Conservation (phyloP, 2,329 filamentous ascomycete species). For the Calonectria henricotiae region DNA sequence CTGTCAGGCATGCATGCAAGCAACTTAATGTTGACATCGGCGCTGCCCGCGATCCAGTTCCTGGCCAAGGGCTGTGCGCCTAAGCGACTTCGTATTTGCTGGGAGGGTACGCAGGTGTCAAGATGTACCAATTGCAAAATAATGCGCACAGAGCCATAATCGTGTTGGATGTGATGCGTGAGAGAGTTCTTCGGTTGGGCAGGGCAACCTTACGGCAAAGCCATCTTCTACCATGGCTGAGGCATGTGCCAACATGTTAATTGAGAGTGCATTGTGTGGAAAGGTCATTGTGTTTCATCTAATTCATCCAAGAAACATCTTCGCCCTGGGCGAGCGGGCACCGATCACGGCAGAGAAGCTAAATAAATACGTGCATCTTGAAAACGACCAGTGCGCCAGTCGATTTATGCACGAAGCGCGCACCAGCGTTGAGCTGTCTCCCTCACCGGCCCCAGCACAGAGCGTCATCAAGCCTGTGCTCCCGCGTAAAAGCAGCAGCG, state of each 20-base stretch:
- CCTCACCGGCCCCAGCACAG: conserved; percentile 27
- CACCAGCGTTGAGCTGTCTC: conserved; percentile 11
- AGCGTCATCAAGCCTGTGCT: conserved; percentile 25
- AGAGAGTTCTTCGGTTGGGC: conserved; percentile 1
- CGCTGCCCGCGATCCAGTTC: neutral
- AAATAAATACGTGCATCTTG: conserved; percentile 13
- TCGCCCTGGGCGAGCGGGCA: neutral
- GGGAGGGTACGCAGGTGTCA: conserved; percentile 1
- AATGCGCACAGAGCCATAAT: conserved; percentile 18
- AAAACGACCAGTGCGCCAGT: neutral
- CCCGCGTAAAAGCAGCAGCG: conserved; percentile 29
- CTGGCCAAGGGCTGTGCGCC: conserved; percentile 17
- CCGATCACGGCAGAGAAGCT: conserved; percentile 10
- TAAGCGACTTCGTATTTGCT: conserved; percentile 25
- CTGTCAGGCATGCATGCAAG: neutral
- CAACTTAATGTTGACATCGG: neutral
- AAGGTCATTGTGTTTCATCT: conserved; percentile 2
- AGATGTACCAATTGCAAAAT: conserved; percentile 12
- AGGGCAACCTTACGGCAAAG: neutral
- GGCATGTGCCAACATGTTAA: conserved; percentile 1
- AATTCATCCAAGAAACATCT: conserved; percentile 14
- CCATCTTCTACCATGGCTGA: conserved; percentile 8
- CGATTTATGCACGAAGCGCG: conserved; percentile 22
- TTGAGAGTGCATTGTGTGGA: neutral
- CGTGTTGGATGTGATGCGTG: conserved; percentile 1